Percentiles rank a stretch among this genome's conserved stretches.
These are phyloP conservation scores for Selaginella moellendorffii DNA, from an alignment of 75 land plant species.

Conservation along the genomic window DNA sequence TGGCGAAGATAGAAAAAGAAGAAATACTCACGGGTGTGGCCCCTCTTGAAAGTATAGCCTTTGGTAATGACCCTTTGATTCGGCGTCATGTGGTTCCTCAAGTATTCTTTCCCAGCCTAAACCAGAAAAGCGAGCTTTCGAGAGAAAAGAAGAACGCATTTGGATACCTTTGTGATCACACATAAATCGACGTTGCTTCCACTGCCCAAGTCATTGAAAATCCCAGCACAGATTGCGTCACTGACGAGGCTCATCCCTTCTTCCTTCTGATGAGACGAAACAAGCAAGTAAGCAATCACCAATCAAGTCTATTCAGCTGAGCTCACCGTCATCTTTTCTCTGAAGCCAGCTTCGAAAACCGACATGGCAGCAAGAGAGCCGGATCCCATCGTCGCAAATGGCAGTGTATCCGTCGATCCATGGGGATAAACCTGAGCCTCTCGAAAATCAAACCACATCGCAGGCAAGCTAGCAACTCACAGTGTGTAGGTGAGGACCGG, in stretches of 20 bases:
- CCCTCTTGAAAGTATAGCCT: slow-evolving; percentile 57
- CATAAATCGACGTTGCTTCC: slow-evolving; percentile 97
- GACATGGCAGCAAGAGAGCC: slow-evolving; percentile 98
- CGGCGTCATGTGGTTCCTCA: slow-evolving; percentile 68
- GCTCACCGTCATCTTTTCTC: slow-evolving; percentile 74
- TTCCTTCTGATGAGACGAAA: slow-evolving; percentile 52
- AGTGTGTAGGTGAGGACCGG: slow-evolving; percentile 95
- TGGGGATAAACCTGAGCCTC: slow-evolving; percentile 98
- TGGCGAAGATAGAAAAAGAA: neutral
- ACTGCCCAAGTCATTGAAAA: slow-evolving; percentile 98
- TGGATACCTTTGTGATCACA: slow-evolving; percentile 75
- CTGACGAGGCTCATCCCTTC: slow-evolving; percentile 69
- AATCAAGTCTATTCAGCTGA: neutral
- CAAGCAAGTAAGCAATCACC: slow-evolving; percentile 4
- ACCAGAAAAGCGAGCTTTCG: neutral
- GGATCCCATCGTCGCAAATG: slow-evolving; percentile 98
- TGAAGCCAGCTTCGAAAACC: slow-evolving; percentile 77
- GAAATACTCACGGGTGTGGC: slow-evolving; percentile 47
- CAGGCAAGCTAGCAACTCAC: slow-evolving; percentile 30
- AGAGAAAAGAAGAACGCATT: neutral
- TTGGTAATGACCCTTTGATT: slow-evolving; percentile 66
- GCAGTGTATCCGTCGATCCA: slow-evolving; percentile 91
- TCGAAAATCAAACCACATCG: too few relatives aligned
- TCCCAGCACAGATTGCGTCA: slow-evolving; percentile 85
- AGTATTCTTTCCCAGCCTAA: slow-evolving; percentile 63